Evolutionary conservation across 805 yeast species (phyloP).

Genomic region (Candida incommunis): DNA sequence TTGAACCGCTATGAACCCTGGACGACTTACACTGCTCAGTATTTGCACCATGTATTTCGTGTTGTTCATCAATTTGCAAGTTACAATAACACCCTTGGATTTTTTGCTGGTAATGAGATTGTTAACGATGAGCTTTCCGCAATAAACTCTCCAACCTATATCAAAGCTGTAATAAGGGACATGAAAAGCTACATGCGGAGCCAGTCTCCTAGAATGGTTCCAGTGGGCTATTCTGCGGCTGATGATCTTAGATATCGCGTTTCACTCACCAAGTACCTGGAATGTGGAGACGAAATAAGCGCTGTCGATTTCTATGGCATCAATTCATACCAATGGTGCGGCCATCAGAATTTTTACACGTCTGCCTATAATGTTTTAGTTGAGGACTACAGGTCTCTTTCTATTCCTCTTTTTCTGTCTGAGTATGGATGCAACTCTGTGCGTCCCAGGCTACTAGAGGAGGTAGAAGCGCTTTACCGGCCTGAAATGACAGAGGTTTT

Average conservation of each 20-base stretch:
- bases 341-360: constrained; percentile 65
- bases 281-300: constrained; percentile 48
- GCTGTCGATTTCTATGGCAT: constrained; percentile 65
- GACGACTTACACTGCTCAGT: constrained; percentile 62
- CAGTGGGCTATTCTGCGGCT: constrained; percentile 95
- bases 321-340: constrained; percentile 76
- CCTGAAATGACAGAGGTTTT: constrained; percentile 59
- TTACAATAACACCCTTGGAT: constrained; percentile 81
- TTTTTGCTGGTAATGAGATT: constrained; percentile 86
- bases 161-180: constrained; percentile 71
- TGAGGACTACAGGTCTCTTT: constrained; percentile 49
- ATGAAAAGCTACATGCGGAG: constrained; percentile 53
- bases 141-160: constrained; percentile 48
- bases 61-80: constrained; percentile 69
- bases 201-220: constrained; percentile 52
- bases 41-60: constrained; percentile 61
- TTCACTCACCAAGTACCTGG: constrained; percentile 66
- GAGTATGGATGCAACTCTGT: constrained; percentile 88
- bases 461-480: constrained; percentile 56
- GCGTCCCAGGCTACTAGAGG: constrained; percentile 65
- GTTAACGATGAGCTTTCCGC: constrained; percentile 64
- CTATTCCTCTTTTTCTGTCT: constrained; percentile 74
- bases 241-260: constrained; percentile 72
- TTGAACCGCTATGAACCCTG: constrained; percentile 88
- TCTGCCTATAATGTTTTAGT: constrained; percentile 68